phyloP scores from a whole-genome alignment of 2,329 filamentous ascomycete species.

The Penicillium corylophilum region DNA sequence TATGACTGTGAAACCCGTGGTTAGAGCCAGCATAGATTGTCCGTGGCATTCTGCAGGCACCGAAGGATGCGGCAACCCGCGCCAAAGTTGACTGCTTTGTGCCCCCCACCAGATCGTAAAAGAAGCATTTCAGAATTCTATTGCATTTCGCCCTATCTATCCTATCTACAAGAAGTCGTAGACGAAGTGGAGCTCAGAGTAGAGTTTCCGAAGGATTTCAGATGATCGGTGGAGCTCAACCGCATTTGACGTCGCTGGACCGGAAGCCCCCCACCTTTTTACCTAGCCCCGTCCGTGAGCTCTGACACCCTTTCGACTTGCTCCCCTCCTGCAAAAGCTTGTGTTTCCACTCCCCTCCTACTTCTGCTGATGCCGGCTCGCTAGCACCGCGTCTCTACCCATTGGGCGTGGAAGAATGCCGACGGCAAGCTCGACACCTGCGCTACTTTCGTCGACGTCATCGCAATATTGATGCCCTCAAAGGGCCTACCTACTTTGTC shows the following conservation, averaged over 20 bases:
- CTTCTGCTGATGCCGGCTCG: slow-evolving; percentile 14
- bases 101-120: slow-evolving; percentile 1
- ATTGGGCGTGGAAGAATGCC: slow-evolving; percentile 26
- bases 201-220: slow-evolving; percentile 28
- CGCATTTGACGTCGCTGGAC: slow-evolving; percentile 36
- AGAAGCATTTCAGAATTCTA: not conserved
- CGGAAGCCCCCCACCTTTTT: slow-evolving; percentile 28
- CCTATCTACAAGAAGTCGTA: not conserved
- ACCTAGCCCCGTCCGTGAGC: slow-evolving; percentile 14
- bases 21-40: not conserved
- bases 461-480: slow-evolving; percentile 28
- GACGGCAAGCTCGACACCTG: slow-evolving; percentile 29
- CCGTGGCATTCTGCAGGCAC: slow-evolving; percentile 9
- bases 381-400: slow-evolving; percentile 13
- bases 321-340: slow-evolving; percentile 1
- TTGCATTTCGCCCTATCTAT: not conserved
- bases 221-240: slow-evolving; percentile 34
- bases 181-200: slow-evolving; percentile 16
- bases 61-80: slow-evolving; percentile 13
- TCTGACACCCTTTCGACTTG: slow-evolving; percentile 10
- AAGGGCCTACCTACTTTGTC: slow-evolving; percentile 1
- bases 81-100: slow-evolving; percentile 10
- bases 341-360: slow-evolving; percentile 4
- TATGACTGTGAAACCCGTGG: not conserved
- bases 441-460: slow-evolving; percentile 40